Evolutionary conservation across 2,329 filamentous ascomycete species (phyloP), one percentile per base, ranked within the genome.

Genomic region (Colletotrichum liriopes): DNA sequence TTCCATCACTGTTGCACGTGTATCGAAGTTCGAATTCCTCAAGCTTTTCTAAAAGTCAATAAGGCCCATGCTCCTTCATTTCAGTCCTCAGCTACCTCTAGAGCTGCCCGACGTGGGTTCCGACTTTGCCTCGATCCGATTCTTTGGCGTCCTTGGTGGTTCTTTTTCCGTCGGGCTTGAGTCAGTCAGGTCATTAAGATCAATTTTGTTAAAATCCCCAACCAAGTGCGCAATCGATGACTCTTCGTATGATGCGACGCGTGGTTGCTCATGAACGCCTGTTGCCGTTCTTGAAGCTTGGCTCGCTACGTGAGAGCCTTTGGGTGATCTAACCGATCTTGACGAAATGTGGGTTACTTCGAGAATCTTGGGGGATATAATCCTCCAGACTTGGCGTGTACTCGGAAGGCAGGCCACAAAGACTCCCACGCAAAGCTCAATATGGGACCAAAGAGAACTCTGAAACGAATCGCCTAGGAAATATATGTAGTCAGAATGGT

Each of bases 401-500:
- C 70, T 70, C 16, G 70, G 70, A 1, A 72, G 47, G 20, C 70
- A 72, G 16, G 70, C 65, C 29, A 72, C 70, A 3, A 72, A 72
- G 8, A 60, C 18, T 1, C 70, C 70, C 1, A 65, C 59, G 32
- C 65, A 69, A 4, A 72, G 37, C 23, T 72, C 70, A 9, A 70
- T 60, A 29, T 26, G 18, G 12, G 70, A 72, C 54, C 60, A 70
- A 2, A 72, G 26, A 5, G 70, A 65, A 11, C 65, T 32, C 37
- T 41, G 45, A 5, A 65, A 72, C 4, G 70, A 54, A 8, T 72
- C 37, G 18, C 7, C 65, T 72, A 8, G 20, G 14, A 20, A 20
- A 11, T 7, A 12, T 7, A 9, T 14, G 16, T 23, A 14, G 54
- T 69, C 23, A 64, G 65, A n/a, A 29, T 23, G 20, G 16, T 2